Evolutionary conservation across 2,329 filamentous ascomycete genomes (phyloP), one percentile per base, ranked within the genome.

Genomic region (Fonsecaea erecta): DNA sequence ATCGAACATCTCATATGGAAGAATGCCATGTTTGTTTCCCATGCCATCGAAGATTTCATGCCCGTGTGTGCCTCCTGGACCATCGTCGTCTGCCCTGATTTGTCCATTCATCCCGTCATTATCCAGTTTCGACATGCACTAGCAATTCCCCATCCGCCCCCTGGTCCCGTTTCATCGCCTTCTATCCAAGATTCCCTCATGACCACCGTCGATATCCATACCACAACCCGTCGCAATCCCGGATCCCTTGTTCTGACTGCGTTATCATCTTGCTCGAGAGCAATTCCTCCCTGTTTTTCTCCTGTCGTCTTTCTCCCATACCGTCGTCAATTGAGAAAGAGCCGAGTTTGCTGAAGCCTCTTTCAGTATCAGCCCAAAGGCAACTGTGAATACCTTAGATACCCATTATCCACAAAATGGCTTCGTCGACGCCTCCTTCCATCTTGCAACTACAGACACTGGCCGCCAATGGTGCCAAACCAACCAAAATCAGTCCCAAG

Each of bases 401-500:
- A 21, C 18, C 14, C n/a, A 16, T 8, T 12, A 28, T 4, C 14
- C 48, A 26, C 28, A 51, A n/a, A 53, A 53, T 32, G 43, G 40
- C 57, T n/a, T 30, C 16, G 30, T 37, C 64, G 52, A 67, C 68
- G n/a, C 11, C 62, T 26, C 68, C 67, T 12, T 72, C 70, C 3
- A 52, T 71, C 52, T 37, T 72, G 14, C 67, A 70, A 35, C 63
- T 71, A 26, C 69, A 70, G 51, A 60, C 69, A 14, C 66, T 60
- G 55, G 69, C 64, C 34, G 63, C 67, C 51, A 67, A 21, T 43
- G 64, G 69, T 9, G 37, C 65, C 55, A 62, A 53, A 28, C 52
- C 68, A 12, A 59, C 55, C 34, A 52, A 43, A 26, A 57, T 52
- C 14, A n/a, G 46, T 16, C 37, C 62, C 37, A 55, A 58, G 16